Base-by-base conservation (phyloP, 192 early-diverging fungal genomes). In the Backusella westeae region DNA sequence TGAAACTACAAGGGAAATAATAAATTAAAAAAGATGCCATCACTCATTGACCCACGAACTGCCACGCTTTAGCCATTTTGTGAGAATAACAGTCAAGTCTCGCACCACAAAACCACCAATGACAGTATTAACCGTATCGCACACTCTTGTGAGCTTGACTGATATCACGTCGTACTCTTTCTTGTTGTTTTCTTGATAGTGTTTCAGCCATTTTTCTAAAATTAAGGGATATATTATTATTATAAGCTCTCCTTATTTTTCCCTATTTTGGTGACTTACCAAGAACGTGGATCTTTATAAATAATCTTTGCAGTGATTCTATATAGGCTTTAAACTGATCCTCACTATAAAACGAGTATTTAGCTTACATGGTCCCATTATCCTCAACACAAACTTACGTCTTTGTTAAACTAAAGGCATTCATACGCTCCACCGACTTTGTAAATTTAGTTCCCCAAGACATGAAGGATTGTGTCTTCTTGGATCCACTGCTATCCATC, bases 31-130 rank as follows among this genome's bases (percentile, higher is more conserved):
- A 9, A 39, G 32, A 32, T 56, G n/a, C 12, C 23, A 36, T 73
- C 71, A 78, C 17, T 78, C 77, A 67, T 63, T 72, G 46, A 78
- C 77, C 77, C 77, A 78, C 14, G 35, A 42, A 23, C 77, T 72
- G 19, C 77, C 71, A 36, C 77, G 69, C 41, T 78, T 78, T 21
- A 80, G 17, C 78, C 78, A 80, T 66, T 80, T 80, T 0, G 74
- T 34, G 8, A 80, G 69, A 14, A 80, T 49, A 34, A 80, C 44
- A 19, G 74, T 53, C 26, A 80, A 39, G 35, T 80, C 78, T 23
- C 74, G 34, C 23, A 80, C 68, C 5, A 75, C 78, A 71, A 75
- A 75, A 34, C 74, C 78, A 75, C 73, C 67, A 38, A 75, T 75
- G 36, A 76, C 39, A 15, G 56, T 65, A 42, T 67, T 69, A 49